phyloP scores from a whole-genome alignment of 176 grass and related monocot species.

The Sorghum bicolor region Sorghum_bicolor_NCBIv3 NC_012873.2:50732501-50733000 shows the following conservation, averaged over 20 bases:
- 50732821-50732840: neutral
- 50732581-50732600: neutral
- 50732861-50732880: neutral
- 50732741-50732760: constrained; percentile 2
- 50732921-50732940: constrained; percentile 8
- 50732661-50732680: constrained; percentile 98
- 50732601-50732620: constrained; percentile 23
- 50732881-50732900: neutral
- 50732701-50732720: constrained; percentile 23
- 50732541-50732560: constrained; percentile 91
- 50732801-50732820: neutral
- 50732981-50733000: neutral
- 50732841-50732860: neutral
- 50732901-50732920: neutral
- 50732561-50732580: constrained; percentile 3
- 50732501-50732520: constrained; percentile 59
- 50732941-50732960: neutral
- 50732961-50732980: constrained; percentile 13
- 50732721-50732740: neutral
- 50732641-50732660: constrained; percentile 86
- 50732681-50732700: constrained; percentile 96
- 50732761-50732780: neutral
- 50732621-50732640: constrained; percentile 71
- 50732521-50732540: constrained; percentile 96
- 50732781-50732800: neutral